Evolutionary conservation across 2,329 filamentous ascomycete species (phyloP), one percentile per base, ranked within the genome.

Genomic region (Beauveria caledonica): DNA sequence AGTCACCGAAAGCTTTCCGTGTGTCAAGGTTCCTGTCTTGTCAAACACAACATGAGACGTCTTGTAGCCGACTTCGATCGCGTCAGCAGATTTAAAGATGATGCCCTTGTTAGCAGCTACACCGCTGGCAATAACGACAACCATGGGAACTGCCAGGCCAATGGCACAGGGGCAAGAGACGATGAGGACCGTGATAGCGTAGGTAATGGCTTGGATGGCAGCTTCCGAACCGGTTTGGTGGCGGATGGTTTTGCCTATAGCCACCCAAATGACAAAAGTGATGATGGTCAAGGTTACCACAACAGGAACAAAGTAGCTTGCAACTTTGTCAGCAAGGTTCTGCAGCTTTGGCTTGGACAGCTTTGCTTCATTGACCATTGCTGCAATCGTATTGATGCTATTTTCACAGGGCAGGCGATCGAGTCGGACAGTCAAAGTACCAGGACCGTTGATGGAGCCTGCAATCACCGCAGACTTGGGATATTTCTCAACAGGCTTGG

Each of bases 131-230:
- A 92, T 85, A 0, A 92, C 83, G 11, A 92, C 73, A 1, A 92
- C 89, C 86, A 92, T 90, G 0, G 90, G 89, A 0, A 91, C 87
- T 0, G 87, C 87, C 0, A 83, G 77, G 0, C 88, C 88, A 49
- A 94, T 83, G 0, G 88, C 89, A 60, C 89, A 93, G 0, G 90
- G 89, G 64, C 89, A 94, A 0, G 88, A 91, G 0, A 93, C 84
- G 17, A 88, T 85, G 3, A 91, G 78, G 0, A 88, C 86, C 0
- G 89, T 81, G 60, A 93, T 89, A 1, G 84, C 79, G 62, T 89
- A 92, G 0, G 86, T 90, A 49, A 90, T 80, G 0, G 88, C 87
- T 21, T 80, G 74, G 1, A 84, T 77, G 0, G 78, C 74, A 1
- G 86, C 82, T 49, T 79, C 74, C 0, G 75, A 73, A 17, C 80